These are phyloP conservation scores for Oryza australiensis DNA, from an alignment of 176 grass and related monocot species.

Conservation along the genomic window DNA sequence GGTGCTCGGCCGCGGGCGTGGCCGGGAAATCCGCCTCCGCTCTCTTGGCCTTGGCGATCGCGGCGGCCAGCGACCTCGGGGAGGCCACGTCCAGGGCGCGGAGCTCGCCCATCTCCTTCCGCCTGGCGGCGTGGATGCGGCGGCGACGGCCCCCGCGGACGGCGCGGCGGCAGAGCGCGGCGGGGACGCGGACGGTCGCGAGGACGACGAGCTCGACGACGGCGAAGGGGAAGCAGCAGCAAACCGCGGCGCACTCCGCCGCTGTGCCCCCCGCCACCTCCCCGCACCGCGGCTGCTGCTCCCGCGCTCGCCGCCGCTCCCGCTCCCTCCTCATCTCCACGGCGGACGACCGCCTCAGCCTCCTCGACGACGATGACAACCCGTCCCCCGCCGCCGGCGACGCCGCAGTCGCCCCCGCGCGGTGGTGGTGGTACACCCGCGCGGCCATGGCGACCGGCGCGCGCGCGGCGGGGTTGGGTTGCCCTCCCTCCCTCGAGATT, in stretches of 20 bases:
- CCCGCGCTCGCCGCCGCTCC: constrained; percentile 28
- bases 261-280: constrained; percentile 79
- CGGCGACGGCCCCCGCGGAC: background rate
- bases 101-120: constrained; percentile 29
- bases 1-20: constrained; percentile 20
- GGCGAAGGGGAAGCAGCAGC: constrained; percentile 69
- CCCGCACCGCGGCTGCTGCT: constrained; percentile 34
- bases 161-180: constrained; percentile 53
- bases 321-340: constrained; percentile 13
- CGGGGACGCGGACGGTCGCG: constrained; percentile 59
- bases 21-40: background rate
- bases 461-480: background rate
- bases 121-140: background rate
- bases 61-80: background rate
- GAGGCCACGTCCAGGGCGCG: constrained; percentile 7
- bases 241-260: constrained; percentile 63
- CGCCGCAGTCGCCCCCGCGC: background rate
- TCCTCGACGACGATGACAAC: background rate
- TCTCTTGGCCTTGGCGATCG: background rate
- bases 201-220: constrained; percentile 66
- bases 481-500: background rate
- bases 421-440: background rate
- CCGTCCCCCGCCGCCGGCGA: background rate
- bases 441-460: background rate
- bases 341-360: constrained; percentile 33